These are phyloP conservation scores for Fusarium burgessii DNA, from an alignment of 2,329 filamentous ascomycete genomes.

Conservation along the genomic window DNA sequence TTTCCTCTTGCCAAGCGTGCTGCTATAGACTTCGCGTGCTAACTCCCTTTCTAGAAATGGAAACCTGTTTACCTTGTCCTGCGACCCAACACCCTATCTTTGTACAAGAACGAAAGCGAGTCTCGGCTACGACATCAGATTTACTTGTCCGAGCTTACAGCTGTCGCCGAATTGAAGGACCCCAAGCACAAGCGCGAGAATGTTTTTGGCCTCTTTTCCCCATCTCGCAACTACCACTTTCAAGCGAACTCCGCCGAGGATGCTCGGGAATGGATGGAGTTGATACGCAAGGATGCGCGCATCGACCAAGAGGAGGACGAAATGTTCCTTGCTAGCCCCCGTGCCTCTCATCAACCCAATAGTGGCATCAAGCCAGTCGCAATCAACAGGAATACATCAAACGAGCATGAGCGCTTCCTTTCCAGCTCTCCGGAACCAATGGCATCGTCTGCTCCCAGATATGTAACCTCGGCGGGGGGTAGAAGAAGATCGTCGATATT, in stretches of 20 bases:
- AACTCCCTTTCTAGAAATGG: slow-evolving; percentile 75
- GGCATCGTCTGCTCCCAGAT: slow-evolving; percentile 51
- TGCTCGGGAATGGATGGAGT: slow-evolving; percentile 85
- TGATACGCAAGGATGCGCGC: slow-evolving; percentile 82
- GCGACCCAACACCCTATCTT: slow-evolving; percentile 87
- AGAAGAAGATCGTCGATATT: slow-evolving; percentile 71
- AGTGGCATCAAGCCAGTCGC: slow-evolving; percentile 35
- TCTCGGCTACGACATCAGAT: slow-evolving; percentile 90
- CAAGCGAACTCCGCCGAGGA: slow-evolving; percentile 80
- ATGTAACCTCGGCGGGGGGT: slow-evolving; percentile 45
- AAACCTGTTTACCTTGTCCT: slow-evolving; percentile 90
- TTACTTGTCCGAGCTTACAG: slow-evolving; percentile 88
- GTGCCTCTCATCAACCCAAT: slow-evolving; percentile 61
- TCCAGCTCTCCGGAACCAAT: slow-evolving; percentile 73
- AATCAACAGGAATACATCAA: slow-evolving; percentile 40
- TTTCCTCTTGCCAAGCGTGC: neutral
- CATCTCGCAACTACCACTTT: slow-evolving; percentile 91
- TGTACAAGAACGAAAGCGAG: slow-evolving; percentile 94
- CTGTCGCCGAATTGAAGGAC: slow-evolving; percentile 88
- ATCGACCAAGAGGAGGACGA: slow-evolving; percentile 92
- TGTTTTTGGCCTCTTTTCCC: slow-evolving; percentile 92
- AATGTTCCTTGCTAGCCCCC: slow-evolving; percentile 78
- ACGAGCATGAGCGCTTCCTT: slow-evolving; percentile 57
- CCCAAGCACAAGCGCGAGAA: slow-evolving; percentile 88
- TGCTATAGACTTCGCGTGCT: slow-evolving; percentile 27